Conservation (phyloP, 2,329 filamentous ascomycete genomes). For the Hypomyces rosellus region DNA sequence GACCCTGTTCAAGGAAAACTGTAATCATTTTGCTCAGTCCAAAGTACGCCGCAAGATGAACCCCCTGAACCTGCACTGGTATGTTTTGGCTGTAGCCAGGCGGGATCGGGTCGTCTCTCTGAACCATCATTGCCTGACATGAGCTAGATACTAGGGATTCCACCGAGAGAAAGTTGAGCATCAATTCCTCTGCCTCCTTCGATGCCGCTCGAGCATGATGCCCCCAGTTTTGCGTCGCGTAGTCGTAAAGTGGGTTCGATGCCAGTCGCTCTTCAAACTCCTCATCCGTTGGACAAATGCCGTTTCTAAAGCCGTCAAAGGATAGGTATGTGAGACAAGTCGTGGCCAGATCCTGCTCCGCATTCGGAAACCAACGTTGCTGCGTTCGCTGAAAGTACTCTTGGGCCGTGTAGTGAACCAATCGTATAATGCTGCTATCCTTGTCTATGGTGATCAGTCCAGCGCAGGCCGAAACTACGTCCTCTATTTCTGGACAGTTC, state of each 20-base stretch:
- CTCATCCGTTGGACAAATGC: conserved; percentile 11
- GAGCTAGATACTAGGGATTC: no score
- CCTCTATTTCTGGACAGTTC: conserved; percentile 23
- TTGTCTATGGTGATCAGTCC: conserved; percentile 36
- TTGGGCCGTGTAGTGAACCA: conserved; percentile 40
- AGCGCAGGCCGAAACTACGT: conserved; percentile 31
- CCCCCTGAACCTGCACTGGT: no score
- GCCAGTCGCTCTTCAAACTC: conserved; percentile 18
- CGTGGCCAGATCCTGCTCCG: conserved; percentile 21
- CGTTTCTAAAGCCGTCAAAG: neutral
- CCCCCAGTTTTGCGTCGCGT: conserved; percentile 28
- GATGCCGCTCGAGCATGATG: conserved; percentile 21
- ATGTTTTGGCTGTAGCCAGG: no score
- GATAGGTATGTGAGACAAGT: conserved; percentile 28
- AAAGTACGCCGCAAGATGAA: no score
- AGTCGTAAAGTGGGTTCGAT: conserved; percentile 22
- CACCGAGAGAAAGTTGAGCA: no score
- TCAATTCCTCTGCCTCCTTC: neutral
- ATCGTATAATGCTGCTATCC: conserved; percentile 29
- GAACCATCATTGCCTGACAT: no score
- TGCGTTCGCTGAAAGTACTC: conserved; percentile 32
- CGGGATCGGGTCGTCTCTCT: no score
- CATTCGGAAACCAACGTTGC: conserved; percentile 23
- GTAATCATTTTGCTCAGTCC: no score
- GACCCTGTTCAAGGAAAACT: no score